Evolutionary conservation across 2,329 filamentous ascomycete genomes (phyloP).

Genomic region (Aureobasidium vineae): DNA sequence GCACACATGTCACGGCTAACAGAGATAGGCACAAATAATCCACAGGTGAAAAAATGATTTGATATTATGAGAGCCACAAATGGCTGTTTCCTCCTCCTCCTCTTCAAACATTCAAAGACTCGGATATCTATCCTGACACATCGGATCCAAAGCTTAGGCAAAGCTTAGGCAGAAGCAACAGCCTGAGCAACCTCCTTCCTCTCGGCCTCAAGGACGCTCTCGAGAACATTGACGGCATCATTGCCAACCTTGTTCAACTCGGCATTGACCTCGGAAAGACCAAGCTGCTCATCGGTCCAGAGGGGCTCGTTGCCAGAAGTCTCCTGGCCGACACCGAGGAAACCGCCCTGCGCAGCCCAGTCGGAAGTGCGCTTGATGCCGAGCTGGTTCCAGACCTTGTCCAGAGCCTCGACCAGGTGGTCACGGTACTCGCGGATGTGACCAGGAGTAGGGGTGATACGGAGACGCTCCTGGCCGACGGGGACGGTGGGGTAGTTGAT

Average conservation of each 20-base stretch:
- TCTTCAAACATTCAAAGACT: neutral
- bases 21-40: neutral
- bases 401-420: constrained; percentile 77
- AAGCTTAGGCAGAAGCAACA: constrained; percentile 37
- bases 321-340: constrained; percentile 85
- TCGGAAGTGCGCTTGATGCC: constrained; percentile 89
- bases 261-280: constrained; percentile 64
- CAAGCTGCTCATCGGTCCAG: constrained; percentile 89
- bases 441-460: constrained; percentile 93
- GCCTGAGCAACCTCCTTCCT: constrained; percentile 44
- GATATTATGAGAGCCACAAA: neutral
- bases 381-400: constrained; percentile 84
- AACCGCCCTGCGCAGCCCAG: constrained; percentile 88
- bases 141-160: too few relatives aligned
- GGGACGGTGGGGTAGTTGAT: constrained; percentile 99
- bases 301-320: constrained; percentile 64
- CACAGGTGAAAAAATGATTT: constrained; percentile 14
- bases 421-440: constrained; percentile 83
- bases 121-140: neutral
- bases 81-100: neutral
- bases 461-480: constrained; percentile 93
- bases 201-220: constrained; percentile 50
- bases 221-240: constrained; percentile 47
- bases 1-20: neutral
- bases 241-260: constrained; percentile 55